These are phyloP conservation scores for Phalaenopsis equestris DNA, from an alignment of 106 monocot genomes.

Conservation along the genomic window DNA sequence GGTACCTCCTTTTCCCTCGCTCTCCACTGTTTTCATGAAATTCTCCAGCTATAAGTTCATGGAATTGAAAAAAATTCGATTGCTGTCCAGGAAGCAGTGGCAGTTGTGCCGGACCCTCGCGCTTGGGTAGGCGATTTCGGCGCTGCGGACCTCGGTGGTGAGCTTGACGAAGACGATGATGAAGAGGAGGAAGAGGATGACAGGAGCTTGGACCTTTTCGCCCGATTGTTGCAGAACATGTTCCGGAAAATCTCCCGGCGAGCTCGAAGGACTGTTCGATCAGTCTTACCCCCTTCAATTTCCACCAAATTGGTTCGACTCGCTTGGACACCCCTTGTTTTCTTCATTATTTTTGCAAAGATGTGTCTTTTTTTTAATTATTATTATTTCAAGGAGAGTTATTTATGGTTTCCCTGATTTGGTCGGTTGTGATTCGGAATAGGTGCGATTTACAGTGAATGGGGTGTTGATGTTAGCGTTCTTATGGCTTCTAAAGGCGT, in stretches of 20 bases:
- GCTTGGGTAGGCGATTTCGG: constrained; percentile 34
- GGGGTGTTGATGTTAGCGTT: constrained; percentile 74
- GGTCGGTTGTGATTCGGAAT: neutral
- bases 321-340: neutral
- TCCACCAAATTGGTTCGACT: constrained; percentile 63
- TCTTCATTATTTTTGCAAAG: neutral
- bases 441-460: constrained; percentile 91
- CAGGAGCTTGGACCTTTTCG: constrained; percentile 83
- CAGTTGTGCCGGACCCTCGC: constrained; percentile 50
- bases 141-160: neutral
- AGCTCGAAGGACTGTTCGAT: constrained; percentile 59
- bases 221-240: constrained; percentile 47
- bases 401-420: neutral
- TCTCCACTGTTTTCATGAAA: neutral
- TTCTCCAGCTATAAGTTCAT: neutral
- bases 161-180: constrained; percentile 29
- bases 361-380: neutral
- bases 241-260: constrained; percentile 69
- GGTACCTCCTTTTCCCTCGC: neutral
- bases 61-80: neutral
- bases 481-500: constrained; percentile 85
- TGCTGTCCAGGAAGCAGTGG: constrained; percentile 34
- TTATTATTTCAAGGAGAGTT: neutral
- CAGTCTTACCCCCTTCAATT: constrained; percentile 74
- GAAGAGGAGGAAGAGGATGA: constrained; percentile 72